Evolutionary conservation across 179 eudicot genomes (phyloP).

Genomic region (Amaranthus tricolor): DNA sequence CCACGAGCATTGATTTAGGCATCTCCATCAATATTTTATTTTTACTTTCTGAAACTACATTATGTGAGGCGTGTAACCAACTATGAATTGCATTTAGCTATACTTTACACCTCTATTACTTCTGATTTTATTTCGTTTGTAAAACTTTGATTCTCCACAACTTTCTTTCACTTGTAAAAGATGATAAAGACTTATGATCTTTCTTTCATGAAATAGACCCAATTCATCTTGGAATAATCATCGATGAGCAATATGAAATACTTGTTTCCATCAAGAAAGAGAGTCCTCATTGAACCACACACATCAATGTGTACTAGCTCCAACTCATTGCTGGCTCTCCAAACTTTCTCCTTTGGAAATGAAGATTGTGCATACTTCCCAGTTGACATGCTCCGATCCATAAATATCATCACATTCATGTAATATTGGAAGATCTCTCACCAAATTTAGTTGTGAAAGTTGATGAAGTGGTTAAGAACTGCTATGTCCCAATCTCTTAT

Average conservation of each 20-base stretch:
- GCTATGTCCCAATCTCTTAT: slow-evolving; percentile 3
- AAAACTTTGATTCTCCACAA: slow-evolving; percentile 6
- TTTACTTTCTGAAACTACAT: no score
- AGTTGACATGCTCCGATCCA: neutral
- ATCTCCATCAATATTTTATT: no score
- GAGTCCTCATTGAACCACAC: slow-evolving; percentile 18
- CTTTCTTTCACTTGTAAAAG: slow-evolving; percentile 7
- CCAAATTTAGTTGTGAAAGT: neutral
- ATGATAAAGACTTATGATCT: neutral
- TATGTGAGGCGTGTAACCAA: no score
- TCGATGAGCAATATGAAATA: slow-evolving; percentile 12
- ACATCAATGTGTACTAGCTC: no score
- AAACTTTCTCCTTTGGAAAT: no score
- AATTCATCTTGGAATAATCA: no score
- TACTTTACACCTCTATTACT: no score
- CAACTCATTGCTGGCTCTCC: no score
- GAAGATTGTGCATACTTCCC: slow-evolving; percentile 8
- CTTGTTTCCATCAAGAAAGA: neutral
- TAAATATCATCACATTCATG: neutral
- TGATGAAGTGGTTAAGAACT: neutral
- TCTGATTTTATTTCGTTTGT: no score
- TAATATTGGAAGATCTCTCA: slow-evolving; percentile 4
- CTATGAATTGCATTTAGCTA: no score
- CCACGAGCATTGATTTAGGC: no score
- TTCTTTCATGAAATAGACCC: slow-evolving; percentile 17